Percentiles rank a stretch among this genome's conserved stretches.
These are phyloP conservation scores for Rhodotorula graminis DNA, from an alignment of 768 basidiomycete genomes.

Conservation along the genomic window DNA sequence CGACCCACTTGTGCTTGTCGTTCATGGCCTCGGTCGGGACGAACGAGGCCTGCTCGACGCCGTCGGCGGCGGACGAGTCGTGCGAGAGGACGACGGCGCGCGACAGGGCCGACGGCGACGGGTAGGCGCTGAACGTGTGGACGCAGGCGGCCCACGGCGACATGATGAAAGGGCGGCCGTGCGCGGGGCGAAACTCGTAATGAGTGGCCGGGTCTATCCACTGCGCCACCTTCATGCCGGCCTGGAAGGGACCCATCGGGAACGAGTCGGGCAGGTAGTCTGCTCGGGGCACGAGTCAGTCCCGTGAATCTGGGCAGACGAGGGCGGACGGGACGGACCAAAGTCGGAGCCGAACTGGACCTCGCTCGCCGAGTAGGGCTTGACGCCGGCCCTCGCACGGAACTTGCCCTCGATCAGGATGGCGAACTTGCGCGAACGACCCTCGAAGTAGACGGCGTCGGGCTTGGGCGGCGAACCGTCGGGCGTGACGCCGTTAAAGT, in stretches of 20 bases:
- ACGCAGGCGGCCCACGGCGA: conserved; percentile 38
- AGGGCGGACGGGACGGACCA: neutral
- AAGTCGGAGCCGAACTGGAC: conserved; percentile 39
- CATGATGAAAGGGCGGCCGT: conserved; percentile 42
- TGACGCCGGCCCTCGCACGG: conserved; percentile 29
- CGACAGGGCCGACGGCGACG: conserved; percentile 8
- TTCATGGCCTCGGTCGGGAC: conserved; percentile 34
- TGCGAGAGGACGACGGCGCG: conserved; percentile 24
- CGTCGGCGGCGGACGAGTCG: conserved; percentile 11
- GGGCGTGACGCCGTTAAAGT: conserved; percentile 40
- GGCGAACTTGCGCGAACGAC: conserved; percentile 33
- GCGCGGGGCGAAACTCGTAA: conserved; percentile 34
- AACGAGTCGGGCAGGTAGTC: conserved; percentile 41
- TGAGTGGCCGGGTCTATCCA: conserved; percentile 36
- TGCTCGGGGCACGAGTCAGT: too few species aligned
- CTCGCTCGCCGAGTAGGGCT: conserved; percentile 40
- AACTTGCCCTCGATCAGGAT: conserved; percentile 42
- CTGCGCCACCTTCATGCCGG: conserved; percentile 38
- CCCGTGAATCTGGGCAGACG: too few species aligned
- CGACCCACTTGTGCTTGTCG: conserved; percentile 14
- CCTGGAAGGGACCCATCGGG: conserved; percentile 37
- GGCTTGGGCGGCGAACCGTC: conserved; percentile 33
- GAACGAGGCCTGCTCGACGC: conserved; percentile 8
- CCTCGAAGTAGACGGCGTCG: conserved; percentile 37
- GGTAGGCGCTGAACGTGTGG: conserved; percentile 38